These are phyloP conservation scores for Nannochloris sp. DNA, from an alignment of 139 green algal genomes.

Conservation along the genomic window DNA sequence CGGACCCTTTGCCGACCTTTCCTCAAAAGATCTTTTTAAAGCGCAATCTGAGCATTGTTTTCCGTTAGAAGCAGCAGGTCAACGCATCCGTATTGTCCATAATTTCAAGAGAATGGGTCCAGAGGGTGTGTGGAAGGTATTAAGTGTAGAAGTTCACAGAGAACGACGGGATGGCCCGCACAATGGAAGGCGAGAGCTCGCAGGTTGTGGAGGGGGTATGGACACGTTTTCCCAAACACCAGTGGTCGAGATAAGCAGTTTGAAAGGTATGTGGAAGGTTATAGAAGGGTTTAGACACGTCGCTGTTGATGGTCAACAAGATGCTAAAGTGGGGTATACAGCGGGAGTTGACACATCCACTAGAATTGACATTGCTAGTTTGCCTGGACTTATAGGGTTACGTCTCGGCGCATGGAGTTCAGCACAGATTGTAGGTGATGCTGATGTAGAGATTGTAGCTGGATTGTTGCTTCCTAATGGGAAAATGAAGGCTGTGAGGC, in stretches of 20 bases:
- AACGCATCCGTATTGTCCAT: slow-evolving; percentile 34
- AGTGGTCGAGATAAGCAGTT: too few species aligned
- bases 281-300: too few species aligned
- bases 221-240: slow-evolving; percentile 32
- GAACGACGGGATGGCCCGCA: slow-evolving; percentile 43
- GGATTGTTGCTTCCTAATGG: slow-evolving; percentile 12
- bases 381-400: background rate
- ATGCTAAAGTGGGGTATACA: too few species aligned
- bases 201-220: slow-evolving; percentile 47
- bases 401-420: slow-evolving; percentile 8
- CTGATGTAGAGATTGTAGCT: background rate
- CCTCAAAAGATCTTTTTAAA: background rate
- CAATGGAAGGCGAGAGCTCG: slow-evolving; percentile 39
- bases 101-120: slow-evolving; percentile 27
- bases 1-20: slow-evolving; percentile 4
- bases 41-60: slow-evolving; percentile 12
- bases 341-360: too few species aligned
- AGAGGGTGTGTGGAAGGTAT: slow-evolving; percentile 20
- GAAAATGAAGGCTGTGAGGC: slow-evolving; percentile 1
- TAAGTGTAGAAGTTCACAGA: slow-evolving; percentile 30
- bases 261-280: too few species aligned
- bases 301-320: too few species aligned
- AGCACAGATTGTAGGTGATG: background rate
- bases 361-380: background rate
- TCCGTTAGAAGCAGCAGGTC: background rate